Base-by-base conservation (phyloP, 2,329 filamentous ascomycete species). In the Penicillium polonicum region DNA sequence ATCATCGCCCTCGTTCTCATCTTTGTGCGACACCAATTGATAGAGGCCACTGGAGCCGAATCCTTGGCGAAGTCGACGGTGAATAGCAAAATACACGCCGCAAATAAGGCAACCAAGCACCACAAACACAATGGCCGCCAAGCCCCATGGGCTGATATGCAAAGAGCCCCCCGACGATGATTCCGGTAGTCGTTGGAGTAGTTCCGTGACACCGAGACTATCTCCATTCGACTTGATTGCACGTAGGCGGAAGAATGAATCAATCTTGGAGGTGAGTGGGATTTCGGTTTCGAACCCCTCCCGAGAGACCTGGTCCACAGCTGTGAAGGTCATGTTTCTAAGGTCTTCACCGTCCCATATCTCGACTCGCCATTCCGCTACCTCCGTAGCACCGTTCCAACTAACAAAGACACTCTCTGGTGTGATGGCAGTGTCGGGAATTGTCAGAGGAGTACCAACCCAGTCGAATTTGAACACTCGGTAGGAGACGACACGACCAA, bases 391-490 rank as follows among this genome's bases (percentile, higher is more conserved):
- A 29, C 72, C 72, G 42, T 75, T 75, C 72, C 72, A 75, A 53
- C 72, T 74, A 31, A 73, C 71, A 41, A 63, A 70, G 12, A 64
- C 60, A 31, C 58, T 61, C 0, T 63, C 57, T 2, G 48, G 59
- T 1, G 55, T 41, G 2, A 70, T 21, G 1, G 48, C 65, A 17
- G 63, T 58, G 23, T 70, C 68, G 0, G 72, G 71, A 2, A 62
- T 23, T 27, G 78, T 78, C 17, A 72, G 74, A 2, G 83, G 82
- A 9, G 71, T 69, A 0, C 80, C 82, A 5, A 78, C 75, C 82
- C 84, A 87, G 58, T 79, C 73, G 3, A 59, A 61, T 64, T 83
- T 83, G 72, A 82, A 81, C 0, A 78, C 80, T 19, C 84, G 79
- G 64, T 87, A 87, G 52, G 81, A 84, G 67, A 82, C 78, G 2